Conservation (phyloP, 768 basidiomycete species). For the Trametes elegans region DNA sequence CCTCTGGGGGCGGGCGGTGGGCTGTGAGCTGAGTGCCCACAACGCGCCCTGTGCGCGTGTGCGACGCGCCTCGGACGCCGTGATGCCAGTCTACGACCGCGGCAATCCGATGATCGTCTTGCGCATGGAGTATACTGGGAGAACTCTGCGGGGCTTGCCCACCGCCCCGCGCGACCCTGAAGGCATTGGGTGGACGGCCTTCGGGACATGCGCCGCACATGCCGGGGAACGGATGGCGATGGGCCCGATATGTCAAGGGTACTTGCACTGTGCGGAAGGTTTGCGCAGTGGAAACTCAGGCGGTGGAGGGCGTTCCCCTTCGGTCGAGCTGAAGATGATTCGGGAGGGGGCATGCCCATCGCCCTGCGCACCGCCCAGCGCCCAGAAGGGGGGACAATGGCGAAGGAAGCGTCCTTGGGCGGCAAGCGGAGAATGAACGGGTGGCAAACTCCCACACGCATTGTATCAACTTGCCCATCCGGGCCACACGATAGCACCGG, state of each 20-base stretch:
- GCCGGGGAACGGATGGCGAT: neutral
- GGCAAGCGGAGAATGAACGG: neutral
- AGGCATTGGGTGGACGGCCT: neutral
- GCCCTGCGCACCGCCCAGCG: neutral
- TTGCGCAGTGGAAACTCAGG: neutral
- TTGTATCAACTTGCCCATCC: slow-evolving; percentile 12
- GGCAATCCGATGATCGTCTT: neutral
- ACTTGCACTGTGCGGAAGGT: neutral
- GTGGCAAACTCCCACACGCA: neutral
- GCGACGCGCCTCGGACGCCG: neutral
- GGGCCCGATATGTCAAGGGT: slow-evolving; percentile 6
- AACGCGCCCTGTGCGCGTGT: too few species aligned
- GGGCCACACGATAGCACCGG: neutral
- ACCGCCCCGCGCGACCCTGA: neutral
- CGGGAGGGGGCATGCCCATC: too few species aligned
- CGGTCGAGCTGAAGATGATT: too few species aligned
- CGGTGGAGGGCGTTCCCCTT: too few species aligned
- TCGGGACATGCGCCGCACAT: neutral
- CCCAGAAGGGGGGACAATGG: slow-evolving; percentile 5
- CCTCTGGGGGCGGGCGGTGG: too few species aligned
- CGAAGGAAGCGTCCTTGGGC: neutral
- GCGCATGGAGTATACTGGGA: neutral
- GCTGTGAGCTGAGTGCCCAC: too few species aligned
- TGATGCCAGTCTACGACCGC: neutral
- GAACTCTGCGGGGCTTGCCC: neutral